Base-by-base conservation (phyloP, 1,139 yeast species). In the Nadsonia commutata region DNA sequence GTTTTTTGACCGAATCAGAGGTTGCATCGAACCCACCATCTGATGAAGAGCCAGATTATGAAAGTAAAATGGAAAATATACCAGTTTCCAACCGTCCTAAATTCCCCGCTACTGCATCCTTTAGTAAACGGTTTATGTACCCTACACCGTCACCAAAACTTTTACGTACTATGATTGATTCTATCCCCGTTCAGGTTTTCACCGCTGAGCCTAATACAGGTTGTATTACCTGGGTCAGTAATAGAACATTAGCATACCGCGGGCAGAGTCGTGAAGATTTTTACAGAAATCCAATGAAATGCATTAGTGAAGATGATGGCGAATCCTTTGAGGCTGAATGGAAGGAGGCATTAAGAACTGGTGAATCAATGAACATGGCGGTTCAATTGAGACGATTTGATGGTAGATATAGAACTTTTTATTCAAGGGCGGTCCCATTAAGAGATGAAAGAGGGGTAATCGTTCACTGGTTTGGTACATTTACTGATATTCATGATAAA, bases 401-500 rank as follows among this genome's bases (percentile, higher is more conserved):
- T 46, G 63, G 60, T 8, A 44, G 51, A 4, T 61, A 58, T 40
- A 46, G 63, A 31, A 56, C 55, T 36, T 57, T 61, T 33, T 52
- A 57, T 40, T 52, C 56, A 45, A 52, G 65, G 2, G 58, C 59
- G 7, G 61, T 58, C 1, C 65, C 65, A 2, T 45, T 61, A 36
- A 52, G 61, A 9, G 60, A 59, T 42, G 56, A 56, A 17, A 54
- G 51, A 43, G 63, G 64, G 8, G 50, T 55, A 2, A 55, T 59
- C 11, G 56, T 58, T 3, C 62, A 59, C 40, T 60, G 64, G 64
- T 56, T 60, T 43, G 60, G 63, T 31, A 60, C 64, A 6, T 52
- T 57, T 56, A 58, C 59, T 58, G 65, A 61, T 46, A 55, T 60
- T 20, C 64, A 61, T 41, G 59, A 54, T 33, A 62, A 60, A 47